These are phyloP conservation scores for Botrytis tulipae DNA, from an alignment of 2,329 filamentous ascomycete genomes.

Conservation along the genomic window DNA sequence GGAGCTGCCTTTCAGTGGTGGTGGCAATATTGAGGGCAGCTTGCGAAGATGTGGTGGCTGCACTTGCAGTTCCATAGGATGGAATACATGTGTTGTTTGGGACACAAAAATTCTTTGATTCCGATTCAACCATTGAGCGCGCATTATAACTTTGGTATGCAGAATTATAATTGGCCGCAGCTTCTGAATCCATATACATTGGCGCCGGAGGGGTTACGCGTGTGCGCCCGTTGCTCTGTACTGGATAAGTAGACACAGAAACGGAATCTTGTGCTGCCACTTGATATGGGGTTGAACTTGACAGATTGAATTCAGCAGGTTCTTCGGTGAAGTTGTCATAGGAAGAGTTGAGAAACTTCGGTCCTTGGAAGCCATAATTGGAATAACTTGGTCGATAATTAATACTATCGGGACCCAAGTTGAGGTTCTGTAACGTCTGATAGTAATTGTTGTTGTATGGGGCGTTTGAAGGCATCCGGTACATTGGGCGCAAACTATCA, in stretches of 20 bases:
- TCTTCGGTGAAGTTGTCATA: conserved; percentile 11
- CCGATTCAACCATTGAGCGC: conserved; percentile 12
- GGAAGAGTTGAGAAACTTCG: not conserved
- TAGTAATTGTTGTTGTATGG: not conserved
- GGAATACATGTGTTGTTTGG: not conserved
- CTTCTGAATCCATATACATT: conserved; percentile 12
- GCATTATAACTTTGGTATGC: conserved; percentile 13
- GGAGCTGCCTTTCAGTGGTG: not conserved
- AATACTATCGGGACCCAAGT: not conserved
- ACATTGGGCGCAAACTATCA: conserved; percentile 11
- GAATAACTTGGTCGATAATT: not conserved
- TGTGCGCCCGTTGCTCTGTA: conserved; percentile 1
- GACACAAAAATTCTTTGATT: conserved; percentile 13
- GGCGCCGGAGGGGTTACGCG: not conserved
- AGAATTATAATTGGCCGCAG: not conserved
- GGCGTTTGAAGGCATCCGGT: not conserved
- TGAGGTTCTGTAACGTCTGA: not conserved
- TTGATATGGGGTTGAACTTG: conserved; percentile 6
- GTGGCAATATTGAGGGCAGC: not conserved
- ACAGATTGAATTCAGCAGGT: conserved; percentile 4
- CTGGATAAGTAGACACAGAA: conserved; percentile 17
- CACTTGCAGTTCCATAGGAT: not conserved
- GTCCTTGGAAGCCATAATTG: conserved; percentile 2
- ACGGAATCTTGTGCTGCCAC: conserved; percentile 1
- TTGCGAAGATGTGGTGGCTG: not conserved